These are phyloP conservation scores for Inonotus obliquus DNA, from an alignment of 1,284 basidiomycete genomes.

Conservation along the genomic window DNA sequence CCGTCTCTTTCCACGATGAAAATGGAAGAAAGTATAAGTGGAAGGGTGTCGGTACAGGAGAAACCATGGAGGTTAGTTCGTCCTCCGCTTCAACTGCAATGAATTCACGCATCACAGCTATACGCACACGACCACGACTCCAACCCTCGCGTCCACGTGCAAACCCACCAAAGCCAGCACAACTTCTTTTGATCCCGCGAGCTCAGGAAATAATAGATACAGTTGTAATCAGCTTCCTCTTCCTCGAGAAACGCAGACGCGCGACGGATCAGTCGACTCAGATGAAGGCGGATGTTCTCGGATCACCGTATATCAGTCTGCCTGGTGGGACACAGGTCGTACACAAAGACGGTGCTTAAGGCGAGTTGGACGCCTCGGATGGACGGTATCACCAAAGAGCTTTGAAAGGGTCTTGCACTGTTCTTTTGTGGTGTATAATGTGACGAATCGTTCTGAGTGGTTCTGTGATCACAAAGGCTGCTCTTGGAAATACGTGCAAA, in stretches of 20 bases:
- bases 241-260: constrained; percentile 34
- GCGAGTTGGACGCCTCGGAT: too few species aligned
- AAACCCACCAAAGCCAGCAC: constrained; percentile 23
- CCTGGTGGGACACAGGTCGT: constrained; percentile 2
- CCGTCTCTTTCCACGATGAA: constrained; percentile 36
- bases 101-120: constrained; percentile 27
- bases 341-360: background rate
- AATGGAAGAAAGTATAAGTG: constrained; percentile 35
- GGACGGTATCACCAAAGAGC: too few species aligned
- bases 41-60: constrained; percentile 29
- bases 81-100: background rate
- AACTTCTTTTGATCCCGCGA: constrained; percentile 30
- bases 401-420: too few species aligned
- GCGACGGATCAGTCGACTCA: constrained; percentile 24
- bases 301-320: background rate
- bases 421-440: too few species aligned
- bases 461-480: too few species aligned
- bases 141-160: constrained; percentile 26
- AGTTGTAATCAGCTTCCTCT: constrained; percentile 36
- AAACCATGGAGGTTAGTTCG: constrained; percentile 31
- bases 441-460: too few species aligned
- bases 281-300: constrained; percentile 17
- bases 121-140: constrained; percentile 30
- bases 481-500: too few species aligned
- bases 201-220: constrained; percentile 34